Conservation (phyloP, 176 grass and related monocot species). For the Avena insularis region DNA sequence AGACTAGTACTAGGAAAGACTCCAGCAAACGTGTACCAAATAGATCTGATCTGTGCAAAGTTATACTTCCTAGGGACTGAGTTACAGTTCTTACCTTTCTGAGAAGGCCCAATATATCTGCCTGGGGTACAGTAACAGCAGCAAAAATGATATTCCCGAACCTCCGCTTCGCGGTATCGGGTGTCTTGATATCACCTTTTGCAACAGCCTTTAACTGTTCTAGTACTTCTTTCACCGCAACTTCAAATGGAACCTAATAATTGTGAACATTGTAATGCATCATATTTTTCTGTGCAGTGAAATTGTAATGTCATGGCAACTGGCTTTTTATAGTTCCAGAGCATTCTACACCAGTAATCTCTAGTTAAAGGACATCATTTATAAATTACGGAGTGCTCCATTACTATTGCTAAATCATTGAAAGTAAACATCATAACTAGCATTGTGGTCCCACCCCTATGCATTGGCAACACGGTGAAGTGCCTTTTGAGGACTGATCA, state of each 20-base stretch:
- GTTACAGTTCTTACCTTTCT: conserved; percentile 60
- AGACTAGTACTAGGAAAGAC: background rate
- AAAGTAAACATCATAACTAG: conserved; percentile 2
- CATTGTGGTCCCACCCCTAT: background rate
- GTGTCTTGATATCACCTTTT: conserved; percentile 75
- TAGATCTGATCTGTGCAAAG: background rate
- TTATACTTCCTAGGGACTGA: background rate
- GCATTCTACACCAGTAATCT: conserved; percentile 16
- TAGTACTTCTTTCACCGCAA: conserved; percentile 75
- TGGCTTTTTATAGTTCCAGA: background rate
- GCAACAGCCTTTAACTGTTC: conserved; percentile 83
- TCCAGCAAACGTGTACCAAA: background rate
- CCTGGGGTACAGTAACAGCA: conserved; percentile 70
- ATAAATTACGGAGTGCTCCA: background rate
- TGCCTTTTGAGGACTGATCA: background rate
- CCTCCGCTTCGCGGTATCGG: conserved; percentile 69
- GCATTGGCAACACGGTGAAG: background rate
- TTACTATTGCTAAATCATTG: conserved; percentile 20
- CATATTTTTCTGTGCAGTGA: background rate
- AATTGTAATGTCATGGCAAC: background rate
- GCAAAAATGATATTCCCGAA: conserved; percentile 89
- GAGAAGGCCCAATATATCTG: conserved; percentile 63
- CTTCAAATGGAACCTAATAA: conserved; percentile 94
- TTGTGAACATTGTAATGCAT: conserved; percentile 8
- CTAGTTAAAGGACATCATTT: background rate